Percentiles rank a stretch among this genome's conserved stretches.
phyloP scores from a whole-genome alignment of 495 filamentous ascomycete species.

The Poronia punctata region DNA sequence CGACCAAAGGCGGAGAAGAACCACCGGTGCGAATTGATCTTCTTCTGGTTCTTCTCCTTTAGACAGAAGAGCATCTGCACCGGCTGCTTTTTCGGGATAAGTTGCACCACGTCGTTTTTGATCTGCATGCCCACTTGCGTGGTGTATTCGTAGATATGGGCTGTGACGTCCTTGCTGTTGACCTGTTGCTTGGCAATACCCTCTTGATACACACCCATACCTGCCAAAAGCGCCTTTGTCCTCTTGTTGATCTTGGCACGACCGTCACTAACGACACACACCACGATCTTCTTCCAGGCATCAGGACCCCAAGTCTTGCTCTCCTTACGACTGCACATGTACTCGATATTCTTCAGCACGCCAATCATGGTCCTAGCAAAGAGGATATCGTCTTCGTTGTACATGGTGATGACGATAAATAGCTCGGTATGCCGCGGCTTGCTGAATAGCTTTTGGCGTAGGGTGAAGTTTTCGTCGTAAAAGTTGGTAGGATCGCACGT shows the following conservation, averaged over 20 bases:
- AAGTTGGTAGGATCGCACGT: constrained; percentile 93
- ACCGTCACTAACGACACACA: constrained; percentile 96
- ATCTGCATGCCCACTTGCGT: constrained; percentile 83
- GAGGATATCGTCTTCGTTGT: constrained; percentile 95
- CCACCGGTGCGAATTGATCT: constrained; percentile 99
- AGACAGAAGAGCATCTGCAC: constrained; percentile 98
- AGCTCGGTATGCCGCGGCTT: constrained; percentile 92
- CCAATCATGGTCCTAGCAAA: constrained; percentile 96
- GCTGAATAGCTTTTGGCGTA: constrained; percentile 89
- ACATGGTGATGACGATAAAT: constrained; percentile 98
- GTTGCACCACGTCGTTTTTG: constrained; percentile 78
- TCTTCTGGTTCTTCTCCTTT: constrained; percentile 99
- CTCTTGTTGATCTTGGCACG: constrained; percentile 96
- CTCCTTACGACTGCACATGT: constrained; percentile 83
- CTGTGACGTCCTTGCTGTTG: constrained; percentile 93
- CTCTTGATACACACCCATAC: constrained; percentile 94
- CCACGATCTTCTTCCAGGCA: constrained; percentile 99
- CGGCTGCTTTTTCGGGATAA: constrained; percentile 70
- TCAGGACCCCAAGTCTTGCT: constrained; percentile 98
- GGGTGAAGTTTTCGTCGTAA: constrained; percentile 78
- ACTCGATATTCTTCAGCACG: constrained; percentile 97
- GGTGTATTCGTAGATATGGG: constrained; percentile 99
- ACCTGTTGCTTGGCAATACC: constrained; percentile 98
- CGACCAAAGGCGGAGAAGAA: constrained; percentile 97
- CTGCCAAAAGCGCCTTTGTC: constrained; percentile 83